Conservation (phyloP, 768 basidiomycete genomes). For the Lanmaoa pseudosensibilis region DNA sequence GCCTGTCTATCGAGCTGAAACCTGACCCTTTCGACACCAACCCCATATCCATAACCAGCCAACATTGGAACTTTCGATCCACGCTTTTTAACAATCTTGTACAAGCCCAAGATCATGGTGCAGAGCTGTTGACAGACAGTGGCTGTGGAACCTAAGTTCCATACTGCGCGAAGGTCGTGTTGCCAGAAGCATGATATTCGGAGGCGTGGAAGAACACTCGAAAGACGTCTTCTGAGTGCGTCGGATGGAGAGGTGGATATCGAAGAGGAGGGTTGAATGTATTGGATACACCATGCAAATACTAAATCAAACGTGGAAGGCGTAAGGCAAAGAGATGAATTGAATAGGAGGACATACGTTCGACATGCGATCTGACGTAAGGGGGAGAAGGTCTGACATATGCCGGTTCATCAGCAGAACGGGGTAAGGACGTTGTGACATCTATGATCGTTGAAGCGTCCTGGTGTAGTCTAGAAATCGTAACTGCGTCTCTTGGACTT, state of each 20-base stretch:
- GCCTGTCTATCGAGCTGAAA: slow-evolving; percentile 85
- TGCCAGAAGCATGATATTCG: slow-evolving; percentile 95
- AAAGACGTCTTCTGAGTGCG: slow-evolving; percentile 31
- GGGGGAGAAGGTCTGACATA: slow-evolving; percentile 92
- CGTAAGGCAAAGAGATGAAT: slow-evolving; percentile 5
- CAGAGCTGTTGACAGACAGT: slow-evolving; percentile 77
- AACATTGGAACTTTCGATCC: slow-evolving; percentile 75
- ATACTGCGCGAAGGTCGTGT: slow-evolving; percentile 85
- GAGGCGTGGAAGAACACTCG: slow-evolving; percentile 41
- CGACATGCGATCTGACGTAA: slow-evolving; percentile 85
- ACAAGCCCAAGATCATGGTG: slow-evolving; percentile 78
- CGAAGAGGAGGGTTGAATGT: slow-evolving; percentile 43
- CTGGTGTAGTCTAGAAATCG: slow-evolving; percentile 82
- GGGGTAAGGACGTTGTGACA: slow-evolving; percentile 90
- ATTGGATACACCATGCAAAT: slow-evolving; percentile 93
- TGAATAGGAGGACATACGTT: slow-evolving; percentile 46
- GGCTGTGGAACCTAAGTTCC: slow-evolving; percentile 71
- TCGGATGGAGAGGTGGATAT: slow-evolving; percentile 36
- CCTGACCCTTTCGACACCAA: slow-evolving; percentile 73
- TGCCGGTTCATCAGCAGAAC: slow-evolving; percentile 85
- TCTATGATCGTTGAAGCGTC: slow-evolving; percentile 84
- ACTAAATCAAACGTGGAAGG: slow-evolving; percentile 43
- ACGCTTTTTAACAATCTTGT: slow-evolving; percentile 78
- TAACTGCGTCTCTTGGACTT: slow-evolving; percentile 92
- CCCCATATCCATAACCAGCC: slow-evolving; percentile 75